Evolutionary conservation across 2,329 filamentous ascomycete species (phyloP).

Genomic region (Delphinella strobiligena): DNA sequence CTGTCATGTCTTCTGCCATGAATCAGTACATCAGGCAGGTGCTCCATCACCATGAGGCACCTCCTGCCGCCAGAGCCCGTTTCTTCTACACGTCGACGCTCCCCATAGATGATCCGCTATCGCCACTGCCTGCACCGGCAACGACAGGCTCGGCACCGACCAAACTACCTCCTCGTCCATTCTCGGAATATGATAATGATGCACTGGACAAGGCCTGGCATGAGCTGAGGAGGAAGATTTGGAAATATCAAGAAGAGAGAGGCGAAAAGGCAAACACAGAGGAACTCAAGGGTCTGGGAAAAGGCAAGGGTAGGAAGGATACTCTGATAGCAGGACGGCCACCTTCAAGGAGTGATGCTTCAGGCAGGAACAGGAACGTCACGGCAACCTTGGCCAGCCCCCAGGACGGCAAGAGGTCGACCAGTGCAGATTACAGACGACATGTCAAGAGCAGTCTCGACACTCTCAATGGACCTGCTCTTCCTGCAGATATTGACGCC

Average conservation of each 20-base stretch:
- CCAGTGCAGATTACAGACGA: neutral
- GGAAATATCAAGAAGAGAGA: conserved; percentile 21
- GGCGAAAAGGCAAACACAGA: conserved; percentile 17
- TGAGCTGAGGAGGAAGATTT: conserved; percentile 20
- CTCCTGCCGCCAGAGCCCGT: conserved; percentile 21
- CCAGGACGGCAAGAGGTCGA: neutral
- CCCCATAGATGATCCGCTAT: conserved; percentile 27
- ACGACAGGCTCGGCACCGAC: conserved; percentile 12
- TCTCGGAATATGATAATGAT: conserved; percentile 25
- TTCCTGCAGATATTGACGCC: conserved; percentile 8
- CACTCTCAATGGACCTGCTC: conserved; percentile 7
- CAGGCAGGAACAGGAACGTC: neutral
- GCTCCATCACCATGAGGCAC: conserved; percentile 25
- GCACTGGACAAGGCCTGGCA: conserved; percentile 25
- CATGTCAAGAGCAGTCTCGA: conserved; percentile 2
- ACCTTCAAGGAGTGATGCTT: neutral
- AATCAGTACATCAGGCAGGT: conserved; percentile 35
- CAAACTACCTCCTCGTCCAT: conserved; percentile 23
- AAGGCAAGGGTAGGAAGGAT: conserved; percentile 6
- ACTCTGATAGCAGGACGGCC: neutral
- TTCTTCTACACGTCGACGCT: conserved; percentile 26
- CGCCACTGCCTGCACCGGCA: conserved; percentile 21
- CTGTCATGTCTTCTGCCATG: conserved; percentile 11
- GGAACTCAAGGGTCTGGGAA: neutral
- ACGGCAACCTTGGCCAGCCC: neutral